These are phyloP conservation scores for Alternaria tenuissima DNA, from an alignment of 2,329 filamentous ascomycete species.

Conservation along the genomic window DNA sequence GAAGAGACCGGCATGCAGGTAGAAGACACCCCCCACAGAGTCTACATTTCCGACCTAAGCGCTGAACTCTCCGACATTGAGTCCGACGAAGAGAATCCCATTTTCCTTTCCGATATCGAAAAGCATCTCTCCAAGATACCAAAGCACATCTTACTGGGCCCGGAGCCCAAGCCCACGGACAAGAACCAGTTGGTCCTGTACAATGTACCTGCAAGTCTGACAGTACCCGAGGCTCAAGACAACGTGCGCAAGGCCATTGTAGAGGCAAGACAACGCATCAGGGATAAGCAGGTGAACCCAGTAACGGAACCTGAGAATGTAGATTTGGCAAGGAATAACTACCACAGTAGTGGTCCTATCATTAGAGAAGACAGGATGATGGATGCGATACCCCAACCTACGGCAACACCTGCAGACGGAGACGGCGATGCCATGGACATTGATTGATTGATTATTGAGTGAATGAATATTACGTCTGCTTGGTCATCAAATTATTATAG, in stretches of 20 bases:
- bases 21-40: slow-evolving; percentile 84
- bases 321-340: slow-evolving; percentile 7
- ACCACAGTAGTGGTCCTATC: not conserved
- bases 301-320: slow-evolving; percentile 39
- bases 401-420: slow-evolving; percentile 8
- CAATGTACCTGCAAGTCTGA: slow-evolving; percentile 77
- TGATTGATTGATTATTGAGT: slow-evolving; percentile 52
- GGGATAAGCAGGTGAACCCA: slow-evolving; percentile 64
- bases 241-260: slow-evolving; percentile 84
- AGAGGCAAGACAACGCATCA: slow-evolving; percentile 74
- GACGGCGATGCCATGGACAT: slow-evolving; percentile 74
- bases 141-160: slow-evolving; percentile 67
- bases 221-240: slow-evolving; percentile 74
- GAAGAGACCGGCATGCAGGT: slow-evolving; percentile 75
- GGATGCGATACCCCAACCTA: slow-evolving; percentile 17
- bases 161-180: slow-evolving; percentile 54
- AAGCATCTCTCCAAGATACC: slow-evolving; percentile 78
- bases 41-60: slow-evolving; percentile 92
- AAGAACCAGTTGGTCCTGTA: slow-evolving; percentile 81
- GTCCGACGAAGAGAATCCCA: slow-evolving; percentile 68
- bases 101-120: slow-evolving; percentile 87
- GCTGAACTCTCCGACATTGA: slow-evolving; percentile 80
- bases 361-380: not conserved
- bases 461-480: not conserved
- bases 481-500: slow-evolving; percentile 7